A percentile compares a stretch with the other conserved stretches of the same genome.
Conservation (phyloP, 192 early-diverging fungal species). For the Entomortierella chlamydospora region DNA sequence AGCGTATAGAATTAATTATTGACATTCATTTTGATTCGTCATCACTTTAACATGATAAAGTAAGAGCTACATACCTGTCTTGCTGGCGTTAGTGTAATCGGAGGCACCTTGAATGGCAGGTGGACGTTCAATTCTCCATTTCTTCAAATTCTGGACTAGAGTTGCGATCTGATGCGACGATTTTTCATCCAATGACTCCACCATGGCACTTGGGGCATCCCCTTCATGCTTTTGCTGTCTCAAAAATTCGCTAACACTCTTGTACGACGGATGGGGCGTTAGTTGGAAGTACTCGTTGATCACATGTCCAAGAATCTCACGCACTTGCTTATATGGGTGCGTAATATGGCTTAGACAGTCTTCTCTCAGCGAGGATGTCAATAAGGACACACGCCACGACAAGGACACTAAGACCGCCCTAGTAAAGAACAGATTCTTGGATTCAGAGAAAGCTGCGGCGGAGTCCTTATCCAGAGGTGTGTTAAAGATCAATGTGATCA, state of each 20-base stretch:
- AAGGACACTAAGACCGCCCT: conserved; percentile 69
- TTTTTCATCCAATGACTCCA: conserved; percentile 32
- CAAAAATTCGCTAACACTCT: conserved; percentile 58
- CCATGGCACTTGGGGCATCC: conserved; percentile 32
- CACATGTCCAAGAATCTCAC: conserved; percentile 79
- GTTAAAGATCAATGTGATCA: conserved; percentile 76
- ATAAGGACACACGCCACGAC: conserved; percentile 74
- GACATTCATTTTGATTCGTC: too few relatives aligned
- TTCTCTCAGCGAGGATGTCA: conserved; percentile 66
- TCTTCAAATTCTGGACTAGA: conserved; percentile 42
- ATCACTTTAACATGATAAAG: neutral
- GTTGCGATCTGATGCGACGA: conserved; percentile 39
- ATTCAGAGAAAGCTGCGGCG: conserved; percentile 87
- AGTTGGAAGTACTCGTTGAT: conserved; percentile 76
- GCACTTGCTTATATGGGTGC: conserved; percentile 93
- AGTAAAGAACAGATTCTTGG: conserved; percentile 81
- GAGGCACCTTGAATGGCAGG: conserved; percentile 58
- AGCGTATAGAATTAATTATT: too few relatives aligned
- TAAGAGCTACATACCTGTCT: conserved; percentile 67
- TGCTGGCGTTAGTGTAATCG: conserved; percentile 80
- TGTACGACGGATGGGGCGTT: conserved; percentile 69
- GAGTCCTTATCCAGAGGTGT: conserved; percentile 76
- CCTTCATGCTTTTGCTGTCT: conserved; percentile 2
- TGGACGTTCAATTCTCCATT: conserved; percentile 56
- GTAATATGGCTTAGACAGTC: conserved; percentile 56